A percentile compares a stretch with the other conserved stretches of the same genome.
Evolutionary conservation across 1,284 basidiomycete species (phyloP).

Genomic region (Fomitopsis palustris): DNA sequence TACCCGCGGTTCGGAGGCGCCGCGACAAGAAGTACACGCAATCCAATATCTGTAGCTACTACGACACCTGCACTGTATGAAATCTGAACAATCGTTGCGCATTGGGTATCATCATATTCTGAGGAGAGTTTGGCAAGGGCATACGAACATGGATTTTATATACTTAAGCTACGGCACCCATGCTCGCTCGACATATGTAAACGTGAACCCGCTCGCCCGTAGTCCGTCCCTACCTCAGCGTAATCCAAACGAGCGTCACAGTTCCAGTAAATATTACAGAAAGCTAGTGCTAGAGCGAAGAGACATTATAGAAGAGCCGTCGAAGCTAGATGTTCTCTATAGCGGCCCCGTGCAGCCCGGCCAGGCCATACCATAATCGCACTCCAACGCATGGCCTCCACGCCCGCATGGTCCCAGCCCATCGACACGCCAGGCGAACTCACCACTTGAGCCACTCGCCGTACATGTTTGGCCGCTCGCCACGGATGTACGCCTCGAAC

Average conservation of each 20-base stretch:
- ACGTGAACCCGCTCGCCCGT: neutral
- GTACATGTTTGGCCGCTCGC: conserved; percentile 89
- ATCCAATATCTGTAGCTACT: neutral
- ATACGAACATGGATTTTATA: neutral
- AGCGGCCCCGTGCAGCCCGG: neutral
- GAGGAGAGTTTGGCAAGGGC: neutral
- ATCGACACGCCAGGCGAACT: conserved; percentile 11
- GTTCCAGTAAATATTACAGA: conserved; percentile 9
- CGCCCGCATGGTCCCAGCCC: neutral
- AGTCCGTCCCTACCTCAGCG: conserved; percentile 1
- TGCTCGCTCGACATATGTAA: neutral
- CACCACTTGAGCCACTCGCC: conserved; percentile 81
- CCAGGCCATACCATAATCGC: too few relatives aligned
- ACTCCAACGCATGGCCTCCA: neutral
- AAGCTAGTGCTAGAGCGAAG: conserved; percentile 3
- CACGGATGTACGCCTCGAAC: conserved; percentile 85
- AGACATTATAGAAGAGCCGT: conserved; percentile 8
- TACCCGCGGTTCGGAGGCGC: neutral
- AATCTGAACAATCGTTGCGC: neutral
- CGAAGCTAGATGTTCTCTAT: conserved; percentile 5
- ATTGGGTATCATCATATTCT: neutral
- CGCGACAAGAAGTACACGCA: neutral
- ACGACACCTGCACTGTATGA: neutral
- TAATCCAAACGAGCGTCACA: conserved; percentile 4
- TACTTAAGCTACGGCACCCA: neutral